phyloP scores from a whole-genome alignment of 73 alveolate species.

The Paramecium sexaurelia region DNA sequence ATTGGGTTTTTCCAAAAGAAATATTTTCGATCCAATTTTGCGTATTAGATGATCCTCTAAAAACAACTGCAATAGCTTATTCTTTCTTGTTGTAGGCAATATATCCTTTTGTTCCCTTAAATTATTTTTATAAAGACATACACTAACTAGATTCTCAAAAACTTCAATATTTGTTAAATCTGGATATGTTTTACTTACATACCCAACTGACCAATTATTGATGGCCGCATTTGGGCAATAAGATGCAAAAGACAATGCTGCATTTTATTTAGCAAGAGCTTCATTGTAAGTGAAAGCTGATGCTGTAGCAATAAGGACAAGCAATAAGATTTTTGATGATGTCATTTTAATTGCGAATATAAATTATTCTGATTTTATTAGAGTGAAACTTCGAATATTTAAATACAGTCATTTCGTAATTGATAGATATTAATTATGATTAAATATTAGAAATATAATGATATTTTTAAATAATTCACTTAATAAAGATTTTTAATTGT shows the following conservation, averaged over 20 bases:
- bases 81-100: background rate
- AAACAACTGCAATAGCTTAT: constrained; percentile 50
- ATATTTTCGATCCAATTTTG: constrained; percentile 46
- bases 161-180: background rate
- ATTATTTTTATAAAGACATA: background rate
- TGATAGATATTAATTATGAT: too few species aligned
- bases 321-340: background rate
- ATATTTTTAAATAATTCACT: too few species aligned
- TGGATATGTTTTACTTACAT: background rate
- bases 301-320: background rate
- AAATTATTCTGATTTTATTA: background rate
- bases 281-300: background rate
- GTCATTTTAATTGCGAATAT: background rate
- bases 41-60: constrained; percentile 58
- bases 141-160: background rate
- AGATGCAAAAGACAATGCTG: constrained; percentile 50
- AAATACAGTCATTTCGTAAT: too few species aligned
- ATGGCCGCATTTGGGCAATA: constrained; percentile 30
- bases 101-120: constrained; percentile 42
- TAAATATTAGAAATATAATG: too few species aligned
- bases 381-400: too few species aligned
- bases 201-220: background rate
- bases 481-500: too few species aligned
- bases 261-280: background rate
- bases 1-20: background rate